A percentile compares a stretch with the other conserved stretches of the same genome.
These are phyloP conservation scores for Wallacemonas rigidus DNA, from an alignment of 208 protist species.

Conservation along the genomic window DNA sequence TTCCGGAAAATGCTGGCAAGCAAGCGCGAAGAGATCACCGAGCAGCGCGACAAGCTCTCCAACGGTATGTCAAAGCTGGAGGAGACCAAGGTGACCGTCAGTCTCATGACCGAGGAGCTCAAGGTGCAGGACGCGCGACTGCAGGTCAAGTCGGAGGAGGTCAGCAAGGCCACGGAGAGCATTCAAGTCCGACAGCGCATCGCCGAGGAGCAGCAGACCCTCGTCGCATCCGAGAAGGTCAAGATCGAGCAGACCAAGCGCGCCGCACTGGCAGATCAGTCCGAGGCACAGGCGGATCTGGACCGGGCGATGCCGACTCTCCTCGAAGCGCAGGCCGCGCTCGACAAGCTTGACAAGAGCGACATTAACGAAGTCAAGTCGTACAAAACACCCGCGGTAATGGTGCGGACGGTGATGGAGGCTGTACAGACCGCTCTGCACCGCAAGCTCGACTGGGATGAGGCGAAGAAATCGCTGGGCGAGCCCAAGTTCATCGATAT, in stretches of 20 bases:
- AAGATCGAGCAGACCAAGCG: slow-evolving; percentile 96
- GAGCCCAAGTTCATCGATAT: slow-evolving; percentile 96
- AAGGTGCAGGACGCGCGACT: slow-evolving; percentile 88
- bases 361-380: slow-evolving; percentile 98
- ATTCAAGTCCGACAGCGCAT: slow-evolving; percentile 96
- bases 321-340: slow-evolving; percentile 93
- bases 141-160: slow-evolving; percentile 88
- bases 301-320: slow-evolving; percentile 97
- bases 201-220: slow-evolving; percentile 96
- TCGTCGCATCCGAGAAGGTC: slow-evolving; percentile 92
- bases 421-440: slow-evolving; percentile 96
- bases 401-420: slow-evolving; percentile 96
- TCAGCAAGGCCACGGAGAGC: slow-evolving; percentile 88
- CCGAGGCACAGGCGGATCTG: slow-evolving; percentile 95
- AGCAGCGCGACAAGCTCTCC: slow-evolving; percentile 97
- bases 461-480: slow-evolving; percentile 96
- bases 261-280: slow-evolving; percentile 85
- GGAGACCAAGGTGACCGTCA: slow-evolving; percentile 92
- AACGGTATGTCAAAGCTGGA: slow-evolving; percentile 94
- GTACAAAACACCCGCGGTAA: slow-evolving; percentile 95
- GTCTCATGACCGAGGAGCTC: slow-evolving; percentile 90
- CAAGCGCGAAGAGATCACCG: slow-evolving; percentile 93
- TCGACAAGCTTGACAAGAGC: slow-evolving; percentile 96
- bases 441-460: slow-evolving; percentile 94
- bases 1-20: slow-evolving; percentile 94